phyloP scores from a whole-genome alignment of 1,284 basidiomycete species.

The Cryptococcus depauperatus region DNA sequence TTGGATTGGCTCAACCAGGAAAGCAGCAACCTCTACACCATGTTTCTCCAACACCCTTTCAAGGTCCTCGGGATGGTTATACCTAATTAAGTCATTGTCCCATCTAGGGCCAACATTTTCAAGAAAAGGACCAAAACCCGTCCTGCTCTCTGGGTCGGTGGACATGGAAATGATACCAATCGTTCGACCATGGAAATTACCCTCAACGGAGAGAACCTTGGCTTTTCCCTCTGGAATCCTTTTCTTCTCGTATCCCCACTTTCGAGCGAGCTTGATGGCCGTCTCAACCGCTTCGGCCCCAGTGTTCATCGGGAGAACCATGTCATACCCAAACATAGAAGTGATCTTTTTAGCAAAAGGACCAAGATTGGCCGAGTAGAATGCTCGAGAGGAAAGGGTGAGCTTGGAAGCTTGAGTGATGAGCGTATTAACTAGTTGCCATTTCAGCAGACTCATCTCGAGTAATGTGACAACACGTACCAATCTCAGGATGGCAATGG shows the following conservation, averaged over 20 bases:
- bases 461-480: constrained; percentile 20
- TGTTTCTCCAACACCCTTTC: constrained; percentile 71
- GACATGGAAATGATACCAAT: constrained; percentile 87
- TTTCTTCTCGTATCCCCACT: constrained; percentile 86
- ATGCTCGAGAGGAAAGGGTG: constrained; percentile 89
- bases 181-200: constrained; percentile 95
- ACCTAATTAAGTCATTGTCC: constrained; percentile 58
- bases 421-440: constrained; percentile 60
- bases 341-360: constrained; percentile 81
- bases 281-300: constrained; percentile 98
- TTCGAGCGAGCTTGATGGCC: constrained; percentile 65
- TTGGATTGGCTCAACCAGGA: constrained; percentile 95
- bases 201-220: constrained; percentile 74
- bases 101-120: constrained; percentile 67
- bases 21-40: constrained; percentile 79
- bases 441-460: background rate
- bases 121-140: constrained; percentile 85
- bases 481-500: constrained; percentile 77
- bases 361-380: constrained; percentile 89
- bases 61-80: constrained; percentile 73
- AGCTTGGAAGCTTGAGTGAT: constrained; percentile 79
- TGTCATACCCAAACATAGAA: constrained; percentile 76
- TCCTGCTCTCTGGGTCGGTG: constrained; percentile 84
- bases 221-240: constrained; percentile 75
- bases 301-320: constrained; percentile 99